Evolutionary conservation across 2,329 filamentous ascomycete genomes (phyloP).

Genomic region (Clarireedia hainanense): DNA sequence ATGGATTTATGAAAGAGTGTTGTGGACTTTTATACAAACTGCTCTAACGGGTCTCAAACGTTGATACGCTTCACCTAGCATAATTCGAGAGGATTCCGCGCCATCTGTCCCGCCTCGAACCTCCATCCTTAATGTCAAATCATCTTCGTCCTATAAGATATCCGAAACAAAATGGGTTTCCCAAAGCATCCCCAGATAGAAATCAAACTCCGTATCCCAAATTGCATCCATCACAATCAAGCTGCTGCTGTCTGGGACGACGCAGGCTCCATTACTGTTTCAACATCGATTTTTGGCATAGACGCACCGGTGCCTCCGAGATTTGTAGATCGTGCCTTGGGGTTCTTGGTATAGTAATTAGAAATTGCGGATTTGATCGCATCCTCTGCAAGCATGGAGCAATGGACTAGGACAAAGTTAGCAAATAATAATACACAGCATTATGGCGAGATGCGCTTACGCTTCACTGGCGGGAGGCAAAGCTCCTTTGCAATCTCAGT

Average conservation of each 20-base stretch:
- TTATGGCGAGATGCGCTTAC: conserved; percentile 43
- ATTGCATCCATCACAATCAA: conserved; percentile 1
- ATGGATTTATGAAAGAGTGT: no score
- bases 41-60: no score
- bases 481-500: conserved; percentile 98
- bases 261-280: conserved; percentile 41
- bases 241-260: conserved; percentile 20
- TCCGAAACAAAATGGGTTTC: not conserved
- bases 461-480: conserved; percentile 78
- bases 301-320: conserved; percentile 66
- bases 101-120: no score
- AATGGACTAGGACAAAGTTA: conserved; percentile 56
- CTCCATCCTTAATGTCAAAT: no score
- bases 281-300: conserved; percentile 57
- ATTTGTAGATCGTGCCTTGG: conserved; percentile 63
- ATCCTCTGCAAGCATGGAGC: conserved; percentile 87
- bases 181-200: not conserved
- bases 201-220: not conserved
- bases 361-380: conserved; percentile 88
- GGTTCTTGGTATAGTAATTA: conserved; percentile 89
- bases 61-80: no score
- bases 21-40: no score
- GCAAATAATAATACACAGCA: conserved; percentile 7
- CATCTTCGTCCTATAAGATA: no score
- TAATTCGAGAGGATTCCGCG: no score